A percentile compares a stretch with the other conserved stretches of the same genome.
Conservation (phyloP, 1,284 basidiomycete genomes). For the Rhizopogon parksii region DNA sequence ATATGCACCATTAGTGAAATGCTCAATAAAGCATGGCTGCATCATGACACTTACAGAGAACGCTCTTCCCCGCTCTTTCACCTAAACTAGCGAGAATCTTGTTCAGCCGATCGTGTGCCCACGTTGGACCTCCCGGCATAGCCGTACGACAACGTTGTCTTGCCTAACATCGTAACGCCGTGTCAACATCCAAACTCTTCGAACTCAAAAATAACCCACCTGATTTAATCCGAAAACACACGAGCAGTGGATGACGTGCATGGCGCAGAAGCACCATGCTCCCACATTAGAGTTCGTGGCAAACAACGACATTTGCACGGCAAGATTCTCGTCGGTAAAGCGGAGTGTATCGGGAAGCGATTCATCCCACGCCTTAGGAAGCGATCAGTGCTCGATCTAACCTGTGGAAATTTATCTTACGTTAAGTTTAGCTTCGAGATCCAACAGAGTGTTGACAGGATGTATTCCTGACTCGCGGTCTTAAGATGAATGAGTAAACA, state of each 20-base stretch:
- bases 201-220: constrained; percentile 35
- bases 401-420: constrained; percentile 12
- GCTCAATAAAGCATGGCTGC: not conserved
- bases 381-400: not conserved
- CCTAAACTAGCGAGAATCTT: constrained; percentile 55
- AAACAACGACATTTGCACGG: constrained; percentile 66
- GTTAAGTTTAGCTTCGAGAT: constrained; percentile 20
- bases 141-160: constrained; percentile 28
- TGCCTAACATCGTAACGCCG: constrained; percentile 15
- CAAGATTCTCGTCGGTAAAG: constrained; percentile 59
- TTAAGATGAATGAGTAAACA: constrained; percentile 3
- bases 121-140: constrained; percentile 29
- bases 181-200: not conserved
- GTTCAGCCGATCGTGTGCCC: constrained; percentile 53
- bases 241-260: constrained; percentile 65
- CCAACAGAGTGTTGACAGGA: constrained; percentile 18
- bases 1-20: constrained; percentile 10
- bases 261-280: constrained; percentile 70
- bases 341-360: constrained; percentile 61
- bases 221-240: constrained; percentile 55
- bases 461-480: constrained; percentile 20
- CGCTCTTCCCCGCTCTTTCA: constrained; percentile 57
- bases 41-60: constrained; percentile 48
- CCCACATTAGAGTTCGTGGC: constrained; percentile 69
- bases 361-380: constrained; percentile 50